Evolutionary conservation across 1,139 yeast genomes (phyloP), one percentile per base, ranked within the genome.

Genomic region (Zhuliangozyma blackwelliae): DNA sequence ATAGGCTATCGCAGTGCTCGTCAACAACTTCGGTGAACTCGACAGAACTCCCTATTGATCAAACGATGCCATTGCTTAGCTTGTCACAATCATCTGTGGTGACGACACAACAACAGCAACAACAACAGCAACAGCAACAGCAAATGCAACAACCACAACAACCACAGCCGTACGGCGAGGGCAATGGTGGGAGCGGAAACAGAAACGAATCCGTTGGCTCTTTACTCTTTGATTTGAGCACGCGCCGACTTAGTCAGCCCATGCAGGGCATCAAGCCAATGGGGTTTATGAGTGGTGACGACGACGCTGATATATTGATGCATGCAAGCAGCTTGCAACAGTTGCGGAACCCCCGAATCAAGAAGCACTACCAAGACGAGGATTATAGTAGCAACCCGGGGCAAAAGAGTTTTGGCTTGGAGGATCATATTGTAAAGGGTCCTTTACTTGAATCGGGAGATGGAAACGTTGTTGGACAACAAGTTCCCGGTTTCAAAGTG

Each of bases 21-120:
- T 37, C 45, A 5, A 11, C 35, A 2, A 31, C 40, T 11, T 38
- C 46, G 7, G 33, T 36, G 11, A 37, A 31, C 25, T 38, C 44
- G 6, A 37, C 43, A 22, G 55, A 57, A 31, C 25, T 51, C 4
- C 65, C 65, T 1, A 43, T 62, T 16, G 74, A 68, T 19, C 72
- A 63, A 44, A 62, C 66, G 2, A 52, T 68, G 23, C 76, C 75
- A 9, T 51, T 70, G 22, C 52, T 70, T 13, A 51, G 54, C 12
- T 46, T 53, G 34, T 63, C 72, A 1, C 53, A 56, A 6, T 48
- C 63, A 5, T 63, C 70, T 1, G 36, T 63, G 22, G 39, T 44
- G 7, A 32, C 41, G 23, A 38, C 22, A 6, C 22, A 6, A 12
- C 28, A 19, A 36, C 29, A 29, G 42, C 29, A 11, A 37, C 40